Evolutionary conservation across 345 rosid species (phyloP).

Genomic region (Eucalyptus marginata): DNA sequence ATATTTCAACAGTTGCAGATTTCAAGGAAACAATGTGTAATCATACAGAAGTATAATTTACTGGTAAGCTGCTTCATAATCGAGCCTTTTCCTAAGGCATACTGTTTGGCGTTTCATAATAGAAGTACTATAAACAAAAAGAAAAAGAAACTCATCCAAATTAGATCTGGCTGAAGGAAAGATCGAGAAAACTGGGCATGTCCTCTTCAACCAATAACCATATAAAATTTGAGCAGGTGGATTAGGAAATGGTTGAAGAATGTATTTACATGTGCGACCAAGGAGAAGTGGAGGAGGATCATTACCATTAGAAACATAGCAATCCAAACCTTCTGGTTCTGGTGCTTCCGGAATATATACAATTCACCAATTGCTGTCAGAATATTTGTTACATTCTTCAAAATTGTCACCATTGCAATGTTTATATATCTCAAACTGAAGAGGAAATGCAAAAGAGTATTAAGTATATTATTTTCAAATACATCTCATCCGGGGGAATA

Average conservation of each 20-base stretch:
- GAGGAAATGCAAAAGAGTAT: background rate
- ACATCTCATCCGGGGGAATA: background rate
- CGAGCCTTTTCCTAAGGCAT: background rate
- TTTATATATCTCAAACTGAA: constrained; percentile 87
- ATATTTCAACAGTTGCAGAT: background rate
- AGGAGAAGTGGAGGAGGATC: background rate
- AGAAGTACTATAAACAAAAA: background rate
- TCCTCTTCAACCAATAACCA: background rate
- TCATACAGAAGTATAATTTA: background rate
- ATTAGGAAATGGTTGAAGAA: background rate
- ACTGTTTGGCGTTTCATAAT: background rate
- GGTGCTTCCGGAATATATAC: constrained; percentile 73
- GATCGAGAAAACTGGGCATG: background rate
- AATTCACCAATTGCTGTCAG: constrained; percentile 82
- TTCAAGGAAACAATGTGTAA: background rate
- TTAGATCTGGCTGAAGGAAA: background rate
- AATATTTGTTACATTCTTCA: constrained; percentile 93
- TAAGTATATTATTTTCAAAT: background rate
- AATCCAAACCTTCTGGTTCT: constrained; percentile 85
- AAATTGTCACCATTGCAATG: constrained; percentile 91
- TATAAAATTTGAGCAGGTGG: background rate
- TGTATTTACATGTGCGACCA: background rate
- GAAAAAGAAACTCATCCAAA: background rate
- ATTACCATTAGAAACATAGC: constrained; percentile 91
- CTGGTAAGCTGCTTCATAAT: background rate